Percentiles rank a stretch among this genome's conserved stretches.
Conservation (phyloP, 352 stramenopile genomes). For the Phytophthora europaea region DNA sequence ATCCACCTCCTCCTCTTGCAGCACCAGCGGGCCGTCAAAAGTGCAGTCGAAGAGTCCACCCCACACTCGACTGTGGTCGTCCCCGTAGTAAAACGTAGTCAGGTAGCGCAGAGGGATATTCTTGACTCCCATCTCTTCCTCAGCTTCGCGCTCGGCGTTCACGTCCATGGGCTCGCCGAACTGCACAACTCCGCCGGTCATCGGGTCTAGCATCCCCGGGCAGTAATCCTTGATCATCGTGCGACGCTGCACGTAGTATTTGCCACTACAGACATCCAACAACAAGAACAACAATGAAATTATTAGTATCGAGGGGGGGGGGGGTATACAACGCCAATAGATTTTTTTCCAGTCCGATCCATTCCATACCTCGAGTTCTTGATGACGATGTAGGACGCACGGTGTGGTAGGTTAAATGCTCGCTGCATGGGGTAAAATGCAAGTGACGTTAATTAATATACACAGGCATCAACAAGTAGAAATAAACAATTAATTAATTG, state of each 20-base stretch:
- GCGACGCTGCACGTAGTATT: slow-evolving; percentile 87
- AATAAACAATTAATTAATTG: neutral
- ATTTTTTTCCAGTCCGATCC: neutral
- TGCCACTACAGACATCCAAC: slow-evolving; percentile 51
- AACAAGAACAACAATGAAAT: neutral
- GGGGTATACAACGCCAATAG: too few species aligned
- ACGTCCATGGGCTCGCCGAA: slow-evolving; percentile 76
- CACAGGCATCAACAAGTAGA: neutral
- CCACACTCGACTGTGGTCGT: slow-evolving; percentile 75
- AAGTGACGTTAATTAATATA: too few species aligned
- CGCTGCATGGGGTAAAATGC: slow-evolving; percentile 41
- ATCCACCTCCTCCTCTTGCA: slow-evolving; percentile 84
- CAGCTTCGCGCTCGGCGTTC: slow-evolving; percentile 75
- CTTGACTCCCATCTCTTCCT: slow-evolving; percentile 88
- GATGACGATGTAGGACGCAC: slow-evolving; percentile 90
- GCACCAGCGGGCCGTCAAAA: slow-evolving; percentile 68
- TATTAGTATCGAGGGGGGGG: neutral
- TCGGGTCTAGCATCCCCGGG: slow-evolving; percentile 83
- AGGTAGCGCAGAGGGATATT: slow-evolving; percentile 64
- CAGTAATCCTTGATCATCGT: slow-evolving; percentile 93
- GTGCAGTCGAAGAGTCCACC: slow-evolving; percentile 82
- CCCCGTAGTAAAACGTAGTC: slow-evolving; percentile 75
- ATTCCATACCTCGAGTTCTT: slow-evolving; percentile 69
- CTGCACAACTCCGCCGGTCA: slow-evolving; percentile 86
- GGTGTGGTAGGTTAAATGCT: slow-evolving; percentile 82